These are phyloP conservation scores for Pisolithus albus DNA, from an alignment of 768 basidiomycete species.

Conservation along the genomic window DNA sequence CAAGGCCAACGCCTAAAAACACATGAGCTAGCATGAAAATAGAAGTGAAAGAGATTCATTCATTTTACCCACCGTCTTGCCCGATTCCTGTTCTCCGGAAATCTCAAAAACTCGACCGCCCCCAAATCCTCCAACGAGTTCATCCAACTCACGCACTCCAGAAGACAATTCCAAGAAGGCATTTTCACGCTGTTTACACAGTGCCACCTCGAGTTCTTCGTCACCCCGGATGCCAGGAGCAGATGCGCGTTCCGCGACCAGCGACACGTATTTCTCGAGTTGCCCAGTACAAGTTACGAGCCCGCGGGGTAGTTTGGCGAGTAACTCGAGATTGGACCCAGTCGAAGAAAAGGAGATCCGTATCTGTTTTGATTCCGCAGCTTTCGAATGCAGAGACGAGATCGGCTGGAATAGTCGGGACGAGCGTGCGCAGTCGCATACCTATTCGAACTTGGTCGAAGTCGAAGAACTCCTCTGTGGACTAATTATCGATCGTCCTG, in stretches of 20 bases:
- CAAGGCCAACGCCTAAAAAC: conserved; percentile 51
- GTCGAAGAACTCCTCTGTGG: too few species aligned
- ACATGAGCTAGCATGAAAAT: too few species aligned
- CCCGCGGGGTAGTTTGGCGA: conserved; percentile 44
- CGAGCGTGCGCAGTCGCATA: conserved; percentile 25
- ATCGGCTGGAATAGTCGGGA: conserved; percentile 32
- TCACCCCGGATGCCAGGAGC: conserved; percentile 35
- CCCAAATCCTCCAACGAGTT: conserved; percentile 44
- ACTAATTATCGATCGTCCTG: too few species aligned
- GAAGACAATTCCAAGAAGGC: conserved; percentile 11
- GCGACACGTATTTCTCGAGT: conserved; percentile 34
- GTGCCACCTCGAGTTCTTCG: conserved; percentile 15
- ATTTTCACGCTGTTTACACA: conserved; percentile 7
- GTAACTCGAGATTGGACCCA: conserved; percentile 41
- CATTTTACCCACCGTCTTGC: conserved; percentile 54
- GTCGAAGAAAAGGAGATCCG: conserved; percentile 49
- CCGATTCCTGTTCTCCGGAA: conserved; percentile 56
- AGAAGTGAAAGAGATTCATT: background rate
- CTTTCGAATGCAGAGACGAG: conserved; percentile 42
- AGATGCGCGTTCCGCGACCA: conserved; percentile 38
- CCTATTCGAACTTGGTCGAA: background rate
- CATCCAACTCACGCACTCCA: conserved; percentile 47
- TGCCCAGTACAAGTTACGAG: conserved; percentile 39
- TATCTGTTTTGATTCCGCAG: conserved; percentile 48
- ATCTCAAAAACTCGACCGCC: conserved; percentile 55